Percentiles rank a stretch among this genome's conserved stretches.
Evolutionary conservation across 1,284 basidiomycete genomes (phyloP).

Genomic region (Moesziomyces parantarcticus): DNA sequence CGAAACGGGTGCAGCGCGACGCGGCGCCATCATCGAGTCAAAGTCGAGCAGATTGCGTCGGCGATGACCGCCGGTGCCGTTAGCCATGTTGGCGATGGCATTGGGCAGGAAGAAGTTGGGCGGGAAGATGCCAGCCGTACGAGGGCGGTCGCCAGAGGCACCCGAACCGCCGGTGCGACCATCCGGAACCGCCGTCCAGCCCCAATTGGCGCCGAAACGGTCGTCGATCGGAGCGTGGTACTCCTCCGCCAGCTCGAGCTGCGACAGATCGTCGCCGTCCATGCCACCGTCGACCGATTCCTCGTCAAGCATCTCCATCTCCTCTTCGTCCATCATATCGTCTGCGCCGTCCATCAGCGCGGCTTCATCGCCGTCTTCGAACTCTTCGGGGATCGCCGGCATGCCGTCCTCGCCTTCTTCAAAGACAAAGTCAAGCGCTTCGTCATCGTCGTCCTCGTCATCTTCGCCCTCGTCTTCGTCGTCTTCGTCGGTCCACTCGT

Average conservation of each 20-base stretch:
- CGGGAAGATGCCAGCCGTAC: slow-evolving; percentile 28
- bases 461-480: slow-evolving; percentile 42
- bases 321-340: slow-evolving; percentile 45
- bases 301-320: slow-evolving; percentile 52
- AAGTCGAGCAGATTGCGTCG: slow-evolving; percentile 46
- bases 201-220: slow-evolving; percentile 66
- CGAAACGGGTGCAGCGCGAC: slow-evolving; percentile 22
- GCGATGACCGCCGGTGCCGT: slow-evolving; percentile 33
- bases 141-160: slow-evolving; percentile 19
- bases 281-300: slow-evolving; percentile 50
- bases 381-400: slow-evolving; percentile 31
- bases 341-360: slow-evolving; percentile 37
- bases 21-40: slow-evolving; percentile 46
- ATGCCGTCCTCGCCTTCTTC: slow-evolving; percentile 42
- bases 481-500: slow-evolving; percentile 63
- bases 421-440: slow-evolving; percentile 69
- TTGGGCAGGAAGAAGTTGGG: slow-evolving; percentile 57
- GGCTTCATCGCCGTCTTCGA: slow-evolving; percentile 38
- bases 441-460: slow-evolving; percentile 69
- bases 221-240: slow-evolving; percentile 52
- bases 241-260: slow-evolving; percentile 61
- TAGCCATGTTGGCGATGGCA: slow-evolving; percentile 25
- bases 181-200: slow-evolving; percentile 53
- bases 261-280: slow-evolving; percentile 55
- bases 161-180: slow-evolving; percentile 15